Percentiles rank a stretch among this genome's conserved stretches.
These are phyloP conservation scores for Yamadazyma sp. DNA, from an alignment of 1,139 yeast genomes.

Conservation along the genomic window DNA sequence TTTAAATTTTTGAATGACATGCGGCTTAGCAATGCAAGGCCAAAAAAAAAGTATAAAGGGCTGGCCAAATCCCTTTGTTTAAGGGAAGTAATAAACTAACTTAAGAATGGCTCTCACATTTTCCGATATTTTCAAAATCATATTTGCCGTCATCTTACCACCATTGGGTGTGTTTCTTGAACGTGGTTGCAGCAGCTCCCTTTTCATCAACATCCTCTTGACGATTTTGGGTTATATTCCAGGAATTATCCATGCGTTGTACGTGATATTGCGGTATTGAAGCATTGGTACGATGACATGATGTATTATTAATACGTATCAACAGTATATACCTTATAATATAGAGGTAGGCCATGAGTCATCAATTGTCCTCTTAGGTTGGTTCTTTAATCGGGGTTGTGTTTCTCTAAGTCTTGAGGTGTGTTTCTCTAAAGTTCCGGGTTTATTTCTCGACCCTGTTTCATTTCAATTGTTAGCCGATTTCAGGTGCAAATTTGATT, in stretches of 20 bases:
- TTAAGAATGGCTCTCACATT: constrained; percentile 50
- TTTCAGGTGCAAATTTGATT: no score
- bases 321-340: background rate
- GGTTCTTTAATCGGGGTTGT: background rate
- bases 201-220: constrained; percentile 60
- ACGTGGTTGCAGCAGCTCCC: constrained; percentile 57
- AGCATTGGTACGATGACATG: background rate
- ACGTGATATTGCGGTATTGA: constrained; percentile 46
- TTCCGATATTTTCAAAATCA: constrained; percentile 59
- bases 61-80: background rate
- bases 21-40: constrained; percentile 5
- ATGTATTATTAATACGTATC: no score
- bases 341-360: no score
- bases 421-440: no score
- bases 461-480: background rate
- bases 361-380: no score
- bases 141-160: constrained; percentile 64
- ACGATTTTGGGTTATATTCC: constrained; percentile 66
- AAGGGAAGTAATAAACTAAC: background rate
- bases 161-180: constrained; percentile 77
- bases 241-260: constrained; percentile 65
- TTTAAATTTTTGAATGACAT: background rate
- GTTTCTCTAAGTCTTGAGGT: no score
- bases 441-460: no score
- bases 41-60: constrained; percentile 1